These are phyloP conservation scores for Nigrograna mackinnonii DNA, from an alignment of 2,329 filamentous ascomycete genomes.

Conservation along the genomic window DNA sequence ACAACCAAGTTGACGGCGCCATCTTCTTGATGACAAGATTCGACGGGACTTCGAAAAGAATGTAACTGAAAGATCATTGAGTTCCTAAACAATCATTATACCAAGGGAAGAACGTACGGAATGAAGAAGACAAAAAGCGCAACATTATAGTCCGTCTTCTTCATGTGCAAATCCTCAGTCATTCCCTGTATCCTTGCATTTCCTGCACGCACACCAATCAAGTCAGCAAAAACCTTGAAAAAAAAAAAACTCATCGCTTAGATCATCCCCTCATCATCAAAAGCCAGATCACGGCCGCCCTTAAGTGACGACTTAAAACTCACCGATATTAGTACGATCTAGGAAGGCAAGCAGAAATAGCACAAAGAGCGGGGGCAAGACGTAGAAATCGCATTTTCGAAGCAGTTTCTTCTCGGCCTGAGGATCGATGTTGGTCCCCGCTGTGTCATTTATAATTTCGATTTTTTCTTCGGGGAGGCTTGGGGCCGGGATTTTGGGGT, in stretches of 20 bases:
- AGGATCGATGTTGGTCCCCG: conserved; percentile 31
- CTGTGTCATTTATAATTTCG: conserved; percentile 27
- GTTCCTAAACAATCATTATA: too few relatives aligned
- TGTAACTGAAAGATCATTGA: too few relatives aligned
- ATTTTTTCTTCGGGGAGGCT: conserved; percentile 22
- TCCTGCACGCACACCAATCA: conserved; percentile 17
- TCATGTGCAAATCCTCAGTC: conserved; percentile 41
- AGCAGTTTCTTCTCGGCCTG: conserved; percentile 50
- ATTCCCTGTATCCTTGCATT: conserved; percentile 47
- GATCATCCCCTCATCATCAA: too few relatives aligned
- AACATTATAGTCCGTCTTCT: conserved; percentile 40
- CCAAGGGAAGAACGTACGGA: conserved; percentile 41
- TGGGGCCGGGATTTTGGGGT: too few relatives aligned
- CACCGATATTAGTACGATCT: conserved; percentile 40
- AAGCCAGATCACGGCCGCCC: too few relatives aligned
- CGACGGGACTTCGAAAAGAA: conserved; percentile 38
- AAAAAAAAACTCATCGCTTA: background rate
- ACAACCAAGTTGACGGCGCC: conserved; percentile 43
- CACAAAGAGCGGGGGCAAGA: conserved; percentile 53
- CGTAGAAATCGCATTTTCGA: conserved; percentile 52
- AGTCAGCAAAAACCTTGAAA: background rate
- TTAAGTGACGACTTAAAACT: too few relatives aligned
- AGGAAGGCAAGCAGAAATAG: conserved; percentile 41
- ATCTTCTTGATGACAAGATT: conserved; percentile 46
- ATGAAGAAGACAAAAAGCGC: conserved; percentile 43